These are phyloP conservation scores for Phialophora verrucosa DNA, from an alignment of 2,329 filamentous ascomycete species.

Conservation along the genomic window DNA sequence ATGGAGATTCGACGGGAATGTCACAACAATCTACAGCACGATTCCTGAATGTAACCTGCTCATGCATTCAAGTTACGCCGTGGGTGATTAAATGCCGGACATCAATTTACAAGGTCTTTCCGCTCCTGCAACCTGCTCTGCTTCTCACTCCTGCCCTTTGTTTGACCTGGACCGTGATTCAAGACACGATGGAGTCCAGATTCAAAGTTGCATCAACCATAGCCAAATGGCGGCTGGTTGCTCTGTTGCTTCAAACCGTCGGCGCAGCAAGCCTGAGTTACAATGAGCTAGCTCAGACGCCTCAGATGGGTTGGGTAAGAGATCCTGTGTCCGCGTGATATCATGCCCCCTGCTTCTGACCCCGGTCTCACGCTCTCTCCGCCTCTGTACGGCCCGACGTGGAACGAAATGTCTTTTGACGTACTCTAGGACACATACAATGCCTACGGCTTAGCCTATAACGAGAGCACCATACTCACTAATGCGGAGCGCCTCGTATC, in stretches of 20 bases:
- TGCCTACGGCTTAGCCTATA: conserved; percentile 34
- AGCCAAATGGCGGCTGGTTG: neutral
- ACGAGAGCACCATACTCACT: conserved; percentile 33
- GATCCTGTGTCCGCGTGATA: neutral
- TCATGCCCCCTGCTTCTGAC: neutral
- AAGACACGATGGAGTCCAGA: conserved; percentile 5
- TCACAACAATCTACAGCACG: neutral
- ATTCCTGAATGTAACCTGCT: conserved; percentile 1
- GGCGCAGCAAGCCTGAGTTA: conserved; percentile 28
- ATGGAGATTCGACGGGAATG: neutral
- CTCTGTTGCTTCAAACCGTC: neutral
- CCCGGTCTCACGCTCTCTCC: neutral
- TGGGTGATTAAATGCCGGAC: neutral
- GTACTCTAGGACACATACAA: conserved; percentile 34
- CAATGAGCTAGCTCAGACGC: conserved; percentile 34
- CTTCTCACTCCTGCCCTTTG: neutral
- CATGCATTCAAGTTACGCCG: neutral
- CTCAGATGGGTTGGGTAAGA: conserved; percentile 36
- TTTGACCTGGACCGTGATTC: neutral
- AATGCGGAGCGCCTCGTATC: conserved; percentile 29
- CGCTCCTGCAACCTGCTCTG: neutral
- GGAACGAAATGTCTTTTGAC: neutral
- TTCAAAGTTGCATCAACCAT: neutral
- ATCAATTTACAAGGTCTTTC: neutral
- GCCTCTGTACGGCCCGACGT: neutral